These are phyloP conservation scores for Aquanectria penicillioides DNA, from an alignment of 2,329 filamentous ascomycete species.

Conservation along the genomic window DNA sequence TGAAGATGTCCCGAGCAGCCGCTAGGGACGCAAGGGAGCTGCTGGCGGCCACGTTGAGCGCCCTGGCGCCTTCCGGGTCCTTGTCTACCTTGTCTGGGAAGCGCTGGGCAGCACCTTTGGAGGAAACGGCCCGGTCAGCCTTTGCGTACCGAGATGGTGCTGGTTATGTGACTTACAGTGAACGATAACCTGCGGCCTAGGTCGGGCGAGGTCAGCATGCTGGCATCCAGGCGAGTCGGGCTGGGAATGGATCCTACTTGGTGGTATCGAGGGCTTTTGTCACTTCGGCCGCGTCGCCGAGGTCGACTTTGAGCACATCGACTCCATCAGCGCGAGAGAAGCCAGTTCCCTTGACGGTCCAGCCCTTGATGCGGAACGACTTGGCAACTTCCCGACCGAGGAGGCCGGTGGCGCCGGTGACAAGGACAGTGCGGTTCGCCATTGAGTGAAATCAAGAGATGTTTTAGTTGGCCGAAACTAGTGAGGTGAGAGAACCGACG, in stretches of 20 bases:
- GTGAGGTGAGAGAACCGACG: neutral
- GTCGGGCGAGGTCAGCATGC: conserved; percentile 9
- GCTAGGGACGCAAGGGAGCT: conserved; percentile 73
- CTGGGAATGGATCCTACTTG: conserved; percentile 54
- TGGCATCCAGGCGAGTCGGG: neutral
- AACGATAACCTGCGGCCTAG: conserved; percentile 78
- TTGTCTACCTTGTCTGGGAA: conserved; percentile 87
- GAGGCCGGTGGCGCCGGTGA: conserved; percentile 87
- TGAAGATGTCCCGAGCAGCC: conserved; percentile 66
- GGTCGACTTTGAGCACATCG: conserved; percentile 70
- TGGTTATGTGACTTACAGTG: conserved; percentile 70
- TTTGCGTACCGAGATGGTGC: neutral
- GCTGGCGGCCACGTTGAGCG: conserved; percentile 80
- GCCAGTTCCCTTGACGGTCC: conserved; percentile 78
- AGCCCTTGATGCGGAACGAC: conserved; percentile 70
- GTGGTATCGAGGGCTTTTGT: conserved; percentile 60
- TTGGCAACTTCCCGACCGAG: conserved; percentile 82
- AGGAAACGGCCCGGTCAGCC: conserved; percentile 28
- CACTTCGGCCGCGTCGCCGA: conserved; percentile 59
- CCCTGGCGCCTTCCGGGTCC: conserved; percentile 78
- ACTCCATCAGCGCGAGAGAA: conserved; percentile 78
- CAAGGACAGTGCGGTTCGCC: conserved; percentile 64
- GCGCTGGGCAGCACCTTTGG: conserved; percentile 83
- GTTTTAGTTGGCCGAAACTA: neutral
- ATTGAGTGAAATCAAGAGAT: conserved; percentile 19